A percentile compares a stretch with the other conserved stretches of the same genome.
Conservation (phyloP, 179 eudicot genomes). For the Beta macrorhiza region DNA sequence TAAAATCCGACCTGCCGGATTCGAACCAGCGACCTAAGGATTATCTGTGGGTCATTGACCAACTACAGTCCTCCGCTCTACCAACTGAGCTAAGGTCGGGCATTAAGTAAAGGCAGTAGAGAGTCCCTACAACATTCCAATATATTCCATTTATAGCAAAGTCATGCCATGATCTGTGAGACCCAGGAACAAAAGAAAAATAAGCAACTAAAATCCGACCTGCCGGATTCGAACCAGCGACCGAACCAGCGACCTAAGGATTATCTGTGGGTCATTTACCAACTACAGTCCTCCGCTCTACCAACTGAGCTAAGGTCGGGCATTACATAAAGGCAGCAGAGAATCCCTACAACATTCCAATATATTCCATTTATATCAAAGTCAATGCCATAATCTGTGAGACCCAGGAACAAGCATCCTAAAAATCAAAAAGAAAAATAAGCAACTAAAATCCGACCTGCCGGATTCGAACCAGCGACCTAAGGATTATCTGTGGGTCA, state of each 20-base stretch:
- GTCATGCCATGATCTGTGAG: too few species aligned
- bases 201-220: conserved; percentile 38
- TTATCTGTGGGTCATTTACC: conserved; percentile 10
- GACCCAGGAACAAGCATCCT: too few species aligned
- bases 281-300: background rate
- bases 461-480: conserved; percentile 82
- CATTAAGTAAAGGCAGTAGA: too few species aligned
- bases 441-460: conserved; percentile 42
- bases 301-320: background rate
- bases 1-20: conserved; percentile 62
- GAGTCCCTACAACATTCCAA: too few species aligned
- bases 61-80: background rate
- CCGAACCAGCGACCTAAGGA: conserved; percentile 80
- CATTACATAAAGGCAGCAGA: too few species aligned
- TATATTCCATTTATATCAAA: too few species aligned
- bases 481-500: conserved; percentile 36
- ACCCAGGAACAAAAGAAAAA: too few species aligned
- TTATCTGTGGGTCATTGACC: conserved; percentile 9
- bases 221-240: conserved; percentile 79
- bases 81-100: background rate
- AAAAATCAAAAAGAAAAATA: too few species aligned
- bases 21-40: conserved; percentile 79
- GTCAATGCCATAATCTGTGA: too few species aligned
- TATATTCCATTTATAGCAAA: too few species aligned
- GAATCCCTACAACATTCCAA: too few species aligned